Conservation (phyloP, 208 protist genomes). For the Acanthamoeba castellanii region DNA sequence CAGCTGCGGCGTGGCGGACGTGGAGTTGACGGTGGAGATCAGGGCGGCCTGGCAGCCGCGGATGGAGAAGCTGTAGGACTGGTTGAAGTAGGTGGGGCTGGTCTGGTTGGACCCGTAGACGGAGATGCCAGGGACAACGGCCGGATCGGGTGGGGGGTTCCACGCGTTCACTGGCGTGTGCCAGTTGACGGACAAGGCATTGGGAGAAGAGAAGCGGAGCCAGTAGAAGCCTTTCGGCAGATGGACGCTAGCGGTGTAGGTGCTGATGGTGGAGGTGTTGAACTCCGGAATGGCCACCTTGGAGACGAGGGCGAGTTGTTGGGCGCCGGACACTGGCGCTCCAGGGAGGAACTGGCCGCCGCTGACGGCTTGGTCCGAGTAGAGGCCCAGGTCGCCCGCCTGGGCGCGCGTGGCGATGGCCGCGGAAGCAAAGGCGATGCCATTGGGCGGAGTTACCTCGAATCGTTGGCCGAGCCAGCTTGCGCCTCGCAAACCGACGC, state of each 20-base stretch:
- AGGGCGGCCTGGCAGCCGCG: not conserved
- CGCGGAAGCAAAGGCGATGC: not conserved
- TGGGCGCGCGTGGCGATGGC: not conserved
- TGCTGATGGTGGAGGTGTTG: not conserved
- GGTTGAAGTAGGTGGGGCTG: too few relatives aligned
- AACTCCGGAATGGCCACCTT: not conserved
- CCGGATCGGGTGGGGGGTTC: not conserved
- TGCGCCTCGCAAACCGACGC: not conserved
- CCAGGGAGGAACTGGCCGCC: not conserved
- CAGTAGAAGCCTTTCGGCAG: not conserved
- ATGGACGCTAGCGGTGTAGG: not conserved
- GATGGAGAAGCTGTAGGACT: not conserved
- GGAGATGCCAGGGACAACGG: not conserved
- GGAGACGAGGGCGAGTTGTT: not conserved
- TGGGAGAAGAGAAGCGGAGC: not conserved
- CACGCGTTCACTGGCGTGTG: not conserved
- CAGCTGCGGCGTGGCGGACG: not conserved
- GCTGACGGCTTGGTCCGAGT: not conserved
- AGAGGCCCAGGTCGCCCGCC: not conserved
- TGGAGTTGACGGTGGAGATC: not conserved
- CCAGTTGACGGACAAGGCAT: not conserved
- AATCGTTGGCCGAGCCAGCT: not conserved
- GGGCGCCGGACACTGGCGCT: not conserved
- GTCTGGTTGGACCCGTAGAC: too few relatives aligned
- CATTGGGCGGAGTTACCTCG: not conserved